These are phyloP conservation scores for Phytophthora uliginosa DNA, from an alignment of 352 stramenopile genomes.

Conservation along the genomic window DNA sequence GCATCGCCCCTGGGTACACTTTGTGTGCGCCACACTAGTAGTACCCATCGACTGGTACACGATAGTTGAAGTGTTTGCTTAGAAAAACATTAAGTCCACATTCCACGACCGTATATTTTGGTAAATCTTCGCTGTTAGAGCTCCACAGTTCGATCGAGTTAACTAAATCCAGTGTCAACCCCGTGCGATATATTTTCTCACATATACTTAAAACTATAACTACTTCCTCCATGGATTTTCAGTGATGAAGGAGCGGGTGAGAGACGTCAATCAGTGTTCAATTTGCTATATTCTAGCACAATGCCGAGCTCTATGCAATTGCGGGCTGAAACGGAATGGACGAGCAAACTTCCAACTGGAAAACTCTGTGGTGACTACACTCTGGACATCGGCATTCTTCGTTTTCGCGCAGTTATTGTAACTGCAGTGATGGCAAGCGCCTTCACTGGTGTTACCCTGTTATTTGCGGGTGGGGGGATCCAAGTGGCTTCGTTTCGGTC, in stretches of 20 bases:
- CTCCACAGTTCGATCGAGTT: no score
- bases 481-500: slow-evolving; percentile 15
- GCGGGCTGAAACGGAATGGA: background rate
- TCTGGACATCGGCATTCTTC: slow-evolving; percentile 6
- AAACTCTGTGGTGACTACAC: background rate
- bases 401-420: slow-evolving; percentile 2
- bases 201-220: no score
- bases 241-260: no score
- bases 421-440: slow-evolving; percentile 1
- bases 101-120: no score
- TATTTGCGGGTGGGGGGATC: slow-evolving; percentile 12
- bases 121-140: no score
- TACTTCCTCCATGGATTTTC: no score
- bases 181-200: no score
- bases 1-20: background rate
- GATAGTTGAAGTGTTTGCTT: no score
- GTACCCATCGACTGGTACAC: background rate
- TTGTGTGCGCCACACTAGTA: background rate
- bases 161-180: no score
- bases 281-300: background rate
- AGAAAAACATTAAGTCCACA: no score
- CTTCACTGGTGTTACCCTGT: slow-evolving; percentile 2
- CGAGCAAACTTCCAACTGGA: background rate
- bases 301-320: background rate
- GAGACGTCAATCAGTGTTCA: no score